Evolutionary conservation across 257 asterid species (phyloP), one percentile per base, ranked within the genome.

Genomic region (Solanum dulcamara): DNA sequence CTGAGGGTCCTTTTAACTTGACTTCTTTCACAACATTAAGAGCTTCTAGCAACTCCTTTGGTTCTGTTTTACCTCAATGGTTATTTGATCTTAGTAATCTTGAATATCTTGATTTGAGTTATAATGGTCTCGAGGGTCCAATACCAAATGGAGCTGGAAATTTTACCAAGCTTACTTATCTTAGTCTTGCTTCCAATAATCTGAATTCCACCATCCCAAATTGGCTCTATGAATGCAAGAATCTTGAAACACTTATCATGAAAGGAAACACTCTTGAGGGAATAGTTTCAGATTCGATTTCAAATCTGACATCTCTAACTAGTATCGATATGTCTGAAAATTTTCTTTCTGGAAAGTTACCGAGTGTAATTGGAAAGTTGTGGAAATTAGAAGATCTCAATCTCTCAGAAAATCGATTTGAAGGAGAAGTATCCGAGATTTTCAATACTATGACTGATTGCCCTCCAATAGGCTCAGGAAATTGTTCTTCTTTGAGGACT

Each of bases 31-130:
- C 83, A 8, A 46, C 67, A 84, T 81, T 91, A 85, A 92, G 90
- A n/a, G 91, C 91, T 18, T 88, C 93, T 53, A 84, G 51, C 83
- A 77, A 77, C 38, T 48, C 38, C 6, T 84, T 90, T 51, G 92
- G 91, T 75, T 90, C 89, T 80, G 70, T 37, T 12, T 92, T 92
- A 46, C 93, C 96, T 7, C 59, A 51, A 15, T 91, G 94, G 94
- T 86, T 92, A 59, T 70, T 88, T 89, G 84, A 89, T 46, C 93
- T 91, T 59, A 87, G 85, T 4, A 87, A 81, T 85, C 84, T 90
- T 59, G 80, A 0, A 80, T 86, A 55, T 68, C 89, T 83, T 24
- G 85, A 83, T 22, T 28, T 83, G 60, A 62, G 80, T 46, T 26
- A 10, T 62, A 15, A 64, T 83, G 80, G 62, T 28, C 12, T 87